Evolutionary conservation across 768 basidiomycete species (phyloP), one percentile per base, ranked within the genome.

Genomic region (Thelephora ganbajun): DNA sequence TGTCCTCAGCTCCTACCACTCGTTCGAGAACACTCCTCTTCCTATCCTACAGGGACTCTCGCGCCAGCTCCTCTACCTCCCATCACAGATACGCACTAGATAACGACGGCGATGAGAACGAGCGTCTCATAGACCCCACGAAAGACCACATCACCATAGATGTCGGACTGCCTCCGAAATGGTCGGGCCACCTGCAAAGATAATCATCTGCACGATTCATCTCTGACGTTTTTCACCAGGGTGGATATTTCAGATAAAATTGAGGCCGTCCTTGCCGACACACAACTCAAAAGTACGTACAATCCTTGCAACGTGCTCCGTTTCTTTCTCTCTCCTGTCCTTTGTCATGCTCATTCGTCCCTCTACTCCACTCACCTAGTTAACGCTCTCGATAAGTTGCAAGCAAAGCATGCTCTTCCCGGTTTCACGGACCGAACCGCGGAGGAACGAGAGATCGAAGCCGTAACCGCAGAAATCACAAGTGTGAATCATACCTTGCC

Each of bases 401-500:
- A 99, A 56, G 88, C 94, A 54, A 96, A 88, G 61, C 93, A 96
- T 63, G 84, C 83, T 49, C 76, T 99, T 5, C 96, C 96, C 54
- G 94, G 93, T 0, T 99, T 99, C 62, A 77, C 90, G 60, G 96
- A 99, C 74, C 84, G 96, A 46, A 71, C 85, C 2, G 80, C 80
- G 3, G 94, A 99, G 66, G 94, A 98, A 66, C 75, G 80, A 51
- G 93, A 98, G 61, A 99, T 99, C 51, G 87, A 96, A 59, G 63
- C 72, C 18, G 70, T 84, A 44, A 93, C 93, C 3, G 77, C 73
- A 35, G 82, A 87, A 56, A 88, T 99, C 63, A 99, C 94, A 43
- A 76, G 82, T 56, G 93, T 90, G 59, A 54, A 64, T 34, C 22
- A 9, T 2, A 51, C 43, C 50, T n/a, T 44, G 30, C 20, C 43